These are phyloP conservation scores for Hydnum rufescens DNA, from an alignment of 768 basidiomycete genomes.

Conservation along the genomic window DNA sequence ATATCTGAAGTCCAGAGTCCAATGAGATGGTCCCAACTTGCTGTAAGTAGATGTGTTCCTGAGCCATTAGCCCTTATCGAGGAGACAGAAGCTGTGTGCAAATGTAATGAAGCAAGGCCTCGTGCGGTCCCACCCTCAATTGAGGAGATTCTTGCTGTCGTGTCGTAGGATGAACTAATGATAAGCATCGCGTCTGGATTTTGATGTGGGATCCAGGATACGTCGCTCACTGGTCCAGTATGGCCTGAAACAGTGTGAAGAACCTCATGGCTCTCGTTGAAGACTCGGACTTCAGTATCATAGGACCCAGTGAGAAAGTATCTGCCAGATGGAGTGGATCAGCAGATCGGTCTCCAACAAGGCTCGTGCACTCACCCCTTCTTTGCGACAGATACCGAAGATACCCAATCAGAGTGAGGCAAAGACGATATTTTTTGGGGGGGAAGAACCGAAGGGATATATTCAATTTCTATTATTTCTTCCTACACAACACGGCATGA, in stretches of 20 bases:
- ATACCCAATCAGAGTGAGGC: slow-evolving; percentile 90
- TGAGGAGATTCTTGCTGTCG: slow-evolving; percentile 40
- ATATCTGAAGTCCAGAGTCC: slow-evolving; percentile 59
- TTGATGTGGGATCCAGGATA: slow-evolving; percentile 26
- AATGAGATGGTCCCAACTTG: slow-evolving; percentile 74
- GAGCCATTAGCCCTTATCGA: slow-evolving; percentile 36
- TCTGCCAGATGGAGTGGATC: slow-evolving; percentile 20
- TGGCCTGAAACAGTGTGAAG: slow-evolving; percentile 33
- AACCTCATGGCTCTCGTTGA: slow-evolving; percentile 46
- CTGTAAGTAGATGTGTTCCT: slow-evolving; percentile 52
- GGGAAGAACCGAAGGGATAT: slow-evolving; percentile 75
- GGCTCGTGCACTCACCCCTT: slow-evolving; percentile 25
- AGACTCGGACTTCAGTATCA: slow-evolving; percentile 54
- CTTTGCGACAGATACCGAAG: slow-evolving; percentile 44
- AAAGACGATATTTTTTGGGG: slow-evolving; percentile 62
- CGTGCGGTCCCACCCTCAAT: slow-evolving; percentile 17
- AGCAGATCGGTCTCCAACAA: neutral
- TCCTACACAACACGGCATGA: slow-evolving; percentile 29
- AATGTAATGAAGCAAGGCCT: slow-evolving; percentile 49
- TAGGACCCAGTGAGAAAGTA: slow-evolving; percentile 64
- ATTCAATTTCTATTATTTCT: slow-evolving; percentile 82
- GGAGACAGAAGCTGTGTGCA: slow-evolving; percentile 69
- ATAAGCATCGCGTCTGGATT: slow-evolving; percentile 7
- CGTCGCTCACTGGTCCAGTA: slow-evolving; percentile 44
- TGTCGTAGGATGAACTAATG: slow-evolving; percentile 48